Evolutionary conservation across 257 asterid genomes (phyloP), one percentile per base, ranked within the genome.

Genomic region (Solanum tarapatanum): DNA sequence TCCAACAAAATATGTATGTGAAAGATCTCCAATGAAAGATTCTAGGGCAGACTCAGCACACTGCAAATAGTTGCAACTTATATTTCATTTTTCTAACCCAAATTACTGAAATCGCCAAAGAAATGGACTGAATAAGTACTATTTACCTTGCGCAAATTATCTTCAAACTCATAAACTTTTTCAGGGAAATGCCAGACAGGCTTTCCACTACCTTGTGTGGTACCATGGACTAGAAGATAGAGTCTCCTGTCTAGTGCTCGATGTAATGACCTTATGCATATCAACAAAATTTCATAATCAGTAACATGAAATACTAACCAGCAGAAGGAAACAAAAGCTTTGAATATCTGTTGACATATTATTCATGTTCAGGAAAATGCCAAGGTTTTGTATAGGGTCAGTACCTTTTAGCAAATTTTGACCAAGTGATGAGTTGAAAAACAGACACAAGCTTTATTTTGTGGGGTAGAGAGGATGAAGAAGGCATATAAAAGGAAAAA

Each of bases 151-250:
- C 98, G 98, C 86, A 97, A 85, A 69, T 94, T 94, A 87, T 88
- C 93, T 87, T 97, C 98, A 64, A 96, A 92, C 85, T 92, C 96
- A 5, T 94, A 94, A 87, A 90, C 89, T 88, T 97, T 95, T 91
- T 95, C 98, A 1, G 99, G 98, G 28, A 95, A 94, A 92, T 97
- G 99, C 99, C 98, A 97, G 43, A 87, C 93, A 58, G 96, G 97
- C 68, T 91, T 85, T 76, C 91, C 96, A 43, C 90, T 87, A 66
- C 92, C 92, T 80, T 73, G 41, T 69, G 97, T 87, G 84, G 91
- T 55, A 24, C 99, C 96, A 88, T 89, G 90, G 55, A 97, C 77
- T 68, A 97, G 96, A 91, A 95, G 99, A 92, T 94, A 97, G 77
- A 97, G 98, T 89, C 98, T 94, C 90, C 89, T 87, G 90, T 97